A percentile compares a stretch with the other conserved stretches of the same genome.
Conservation (phyloP, 2,329 filamentous ascomycete genomes). For the Thelonectria discophora region DNA sequence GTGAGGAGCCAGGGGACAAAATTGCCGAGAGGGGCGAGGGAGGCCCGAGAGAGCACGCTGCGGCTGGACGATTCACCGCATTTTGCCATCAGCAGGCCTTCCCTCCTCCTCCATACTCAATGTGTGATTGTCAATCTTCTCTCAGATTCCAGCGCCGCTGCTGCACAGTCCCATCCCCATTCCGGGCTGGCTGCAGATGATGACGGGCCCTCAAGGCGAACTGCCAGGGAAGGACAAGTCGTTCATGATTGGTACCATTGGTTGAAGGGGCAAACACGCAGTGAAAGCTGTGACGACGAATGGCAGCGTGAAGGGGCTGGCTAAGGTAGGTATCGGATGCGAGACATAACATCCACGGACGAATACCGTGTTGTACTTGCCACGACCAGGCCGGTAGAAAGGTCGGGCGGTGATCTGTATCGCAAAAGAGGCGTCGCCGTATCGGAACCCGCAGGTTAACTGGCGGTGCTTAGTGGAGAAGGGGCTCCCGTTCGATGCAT, state of each 20-base stretch:
- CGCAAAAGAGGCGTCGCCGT: conserved; percentile 6
- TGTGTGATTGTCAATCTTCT: conserved; percentile 5
- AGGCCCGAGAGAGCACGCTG: conserved; percentile 27
- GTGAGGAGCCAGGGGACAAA: conserved; percentile 32
- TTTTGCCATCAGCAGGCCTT: conserved; percentile 40
- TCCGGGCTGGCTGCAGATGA: conserved; percentile 39
- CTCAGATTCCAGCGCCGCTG: conserved; percentile 29
- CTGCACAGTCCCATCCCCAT: conserved; percentile 35
- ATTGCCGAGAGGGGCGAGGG: conserved; percentile 31
- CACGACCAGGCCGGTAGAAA: not conserved
- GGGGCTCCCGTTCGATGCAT: conserved; percentile 2
- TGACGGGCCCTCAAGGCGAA: conserved; percentile 34
- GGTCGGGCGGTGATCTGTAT: conserved; percentile 10
- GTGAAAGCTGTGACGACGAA: conserved; percentile 1
- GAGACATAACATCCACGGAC: conserved; percentile 10
- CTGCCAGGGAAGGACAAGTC: conserved; percentile 26
- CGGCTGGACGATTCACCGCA: conserved; percentile 40
- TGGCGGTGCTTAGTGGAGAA: not conserved
- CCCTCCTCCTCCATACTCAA: too few relatives aligned
- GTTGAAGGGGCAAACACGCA: not conserved
- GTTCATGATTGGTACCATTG: conserved; percentile 27
- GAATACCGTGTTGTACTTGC: not conserved
- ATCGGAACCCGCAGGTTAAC: conserved; percentile 3
- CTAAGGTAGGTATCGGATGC: conserved; percentile 21
- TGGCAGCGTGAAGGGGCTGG: conserved; percentile 1